Conservation (phyloP, 2,329 filamentous ascomycete species). For the Pseudonectria foliicola region DNA sequence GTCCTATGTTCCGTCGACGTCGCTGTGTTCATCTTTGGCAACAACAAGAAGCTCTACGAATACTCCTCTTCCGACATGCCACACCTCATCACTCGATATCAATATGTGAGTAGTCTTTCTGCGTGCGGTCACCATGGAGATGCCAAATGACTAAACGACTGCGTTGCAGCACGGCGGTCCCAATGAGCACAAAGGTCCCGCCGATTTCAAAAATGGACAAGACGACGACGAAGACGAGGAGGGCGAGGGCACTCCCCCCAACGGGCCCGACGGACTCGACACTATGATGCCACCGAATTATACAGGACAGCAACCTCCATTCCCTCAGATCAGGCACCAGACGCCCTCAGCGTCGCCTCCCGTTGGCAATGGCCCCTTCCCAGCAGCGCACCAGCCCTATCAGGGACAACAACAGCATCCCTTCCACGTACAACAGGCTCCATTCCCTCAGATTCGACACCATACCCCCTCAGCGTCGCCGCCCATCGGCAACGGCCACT, state of each 20-base stretch:
- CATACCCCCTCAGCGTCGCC: constrained; percentile 78
- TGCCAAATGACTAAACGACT: constrained; percentile 3
- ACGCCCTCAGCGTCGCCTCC: constrained; percentile 86
- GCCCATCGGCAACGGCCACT: constrained; percentile 70
- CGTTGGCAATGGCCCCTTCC: constrained; percentile 66
- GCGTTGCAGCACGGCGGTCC: constrained; percentile 70
- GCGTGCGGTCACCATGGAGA: constrained; percentile 3
- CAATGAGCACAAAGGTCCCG: constrained; percentile 93
- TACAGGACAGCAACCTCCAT: constrained; percentile 57
- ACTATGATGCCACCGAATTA: constrained; percentile 63
- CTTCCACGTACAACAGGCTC: constrained; percentile 37
- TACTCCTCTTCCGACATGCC: constrained; percentile 93
- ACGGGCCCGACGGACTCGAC: constrained; percentile 50
- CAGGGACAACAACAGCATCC: constrained; percentile 1
- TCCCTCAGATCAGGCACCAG: constrained; percentile 73
- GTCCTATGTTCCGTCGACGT: constrained; percentile 98
- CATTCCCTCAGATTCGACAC: constrained; percentile 49
- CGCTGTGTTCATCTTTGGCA: constrained; percentile 96
- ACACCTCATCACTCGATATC: constrained; percentile 79
- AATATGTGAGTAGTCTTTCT: constrained; percentile 63
- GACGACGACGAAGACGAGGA: constrained; percentile 82
- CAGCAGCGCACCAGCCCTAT: constrained; percentile 27
- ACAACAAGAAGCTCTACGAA: constrained; percentile 98
- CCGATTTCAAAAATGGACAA: constrained; percentile 81
- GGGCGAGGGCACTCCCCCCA: constrained; percentile 60